Evolutionary conservation across 139 green algal species (phyloP), one percentile per base, ranked within the genome.

Genomic region (Diplosphaera chodatii): DNA sequence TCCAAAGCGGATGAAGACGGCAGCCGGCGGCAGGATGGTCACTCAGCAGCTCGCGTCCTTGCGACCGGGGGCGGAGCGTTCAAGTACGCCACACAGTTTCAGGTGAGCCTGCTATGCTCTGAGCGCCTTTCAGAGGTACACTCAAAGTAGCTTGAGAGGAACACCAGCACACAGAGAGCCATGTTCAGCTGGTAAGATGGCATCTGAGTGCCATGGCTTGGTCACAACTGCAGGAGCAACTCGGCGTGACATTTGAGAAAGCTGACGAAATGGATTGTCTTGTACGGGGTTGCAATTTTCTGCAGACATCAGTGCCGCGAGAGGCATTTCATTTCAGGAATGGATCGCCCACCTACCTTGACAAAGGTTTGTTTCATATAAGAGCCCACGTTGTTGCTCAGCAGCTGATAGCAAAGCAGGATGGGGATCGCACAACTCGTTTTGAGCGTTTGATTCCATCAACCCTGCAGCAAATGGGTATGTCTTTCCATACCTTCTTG

Each of bases 221-320:
- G 37, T 10, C 37, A 48, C 27, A 37, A n/a, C 16, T 71, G 55
- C 74, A 88, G 69, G 81, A 96, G 72, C 80, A 81, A 37, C 83
- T 99, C 28, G 93, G 90, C 0, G 79, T 99, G 62, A 85, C 93
- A 59, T 81, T 99, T 37, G 88, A 97, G 74, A 92, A 95, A 64
- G 91, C 89, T 72, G 88, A 98, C 73, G 94, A 98, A 80, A 98
- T 98, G 88, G 80, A 79, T 1, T 98, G 94, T 75, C 80, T 92
- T 62, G 91, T 97, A 55, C 77, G 78, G 0, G 96, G 96, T 33
- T 91, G 86, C 80, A 97, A 97, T 82, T 99, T 99, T 81, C 84
- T 99, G 69, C 85, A 98, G 40, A 85, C 85, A 59, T 85, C 93
- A 13, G 93, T 99, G 33, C 82, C 82, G 0, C 89, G 98, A 63